Base-by-base conservation (phyloP, 106 monocot species). In the Acanthochlamys bracteata region DNA sequence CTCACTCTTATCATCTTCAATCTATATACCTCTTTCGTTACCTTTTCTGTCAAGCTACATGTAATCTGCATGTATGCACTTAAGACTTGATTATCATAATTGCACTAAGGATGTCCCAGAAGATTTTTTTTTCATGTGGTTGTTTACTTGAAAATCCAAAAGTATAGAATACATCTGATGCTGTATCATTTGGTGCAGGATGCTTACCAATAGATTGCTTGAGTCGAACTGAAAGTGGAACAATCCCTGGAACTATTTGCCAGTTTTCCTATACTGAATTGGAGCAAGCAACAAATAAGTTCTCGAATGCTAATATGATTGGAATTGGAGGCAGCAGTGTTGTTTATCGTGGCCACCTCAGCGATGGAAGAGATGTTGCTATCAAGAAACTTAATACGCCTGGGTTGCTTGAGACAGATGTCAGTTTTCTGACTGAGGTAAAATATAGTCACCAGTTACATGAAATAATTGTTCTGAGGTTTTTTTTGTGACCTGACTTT, bases 271-370 rank as follows among this genome's bases (percentile, higher is more conserved):
- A 76, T 74, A 41, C 26, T 45, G 90, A 95, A 69, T 70, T 95
- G 54, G 90, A 87, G 51, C 75, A 82, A 64, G 95, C 95, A 68
- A 84, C 95, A 23, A 54, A 76, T 65, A 80, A 71, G 45, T 95
- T 95, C 64, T 90, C 95, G 47, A 71, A 72, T 63, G 71, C 63
- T 51, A 90, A 90, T 74, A 60, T 86, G 24, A 79, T 95, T 52
- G 95, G 95, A 4, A 56, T 78, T 52, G 95, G 95, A 42, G 87
- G 80, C 8, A 90, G 83, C 60, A 96, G 95, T 69, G 80, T 79
- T 61, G 95, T 96, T 4, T 96, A 87, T 60, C 78, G 71, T 57
- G 95, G 90, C 53, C 75, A 80, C 43, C 69, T 96, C 19, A 67
- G 59, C 24, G 79, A 84, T 71, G 87, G 84, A 63, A 88, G 66